Base-by-base conservation (phyloP, 1,284 basidiomycete genomes). In the Takashimella koratensis region DNA sequence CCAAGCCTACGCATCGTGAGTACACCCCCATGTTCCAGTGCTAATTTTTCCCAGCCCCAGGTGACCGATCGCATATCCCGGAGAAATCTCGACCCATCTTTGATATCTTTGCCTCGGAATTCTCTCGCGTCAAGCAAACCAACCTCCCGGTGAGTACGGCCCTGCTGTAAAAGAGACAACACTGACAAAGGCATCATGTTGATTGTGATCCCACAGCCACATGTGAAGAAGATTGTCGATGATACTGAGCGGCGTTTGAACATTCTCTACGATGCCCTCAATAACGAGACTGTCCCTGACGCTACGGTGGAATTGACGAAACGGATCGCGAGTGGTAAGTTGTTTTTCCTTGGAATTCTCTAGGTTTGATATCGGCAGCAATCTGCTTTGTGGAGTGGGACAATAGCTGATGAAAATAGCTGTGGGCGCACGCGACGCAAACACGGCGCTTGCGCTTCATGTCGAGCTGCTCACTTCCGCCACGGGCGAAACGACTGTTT, bases 31-130 rank as follows among this genome's bases (percentile, higher is more conserved):
- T 22, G 39, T 47, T 49, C 6, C 26, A 22, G 19, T 44, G 22
- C 26, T 51, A 50, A 30, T 52, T 53, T 46, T 48, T 16, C 61
- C 54, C 54, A 94, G 90, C 93, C 26, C 81, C 86, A 42, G 94
- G 94, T 53, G 94, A 98, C 73, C 83, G 93, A 30, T 85, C 83
- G 25, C 95, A 97, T 75, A 95, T 98, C 54, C 86, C 93, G 3
- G 84, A 86, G 8, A 76, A 80, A 39, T 81, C 83, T 41, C 77
- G 79, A 60, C 84, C 86, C 1, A 84, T 90, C 49, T 90, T 82
- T 64, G 79, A 83, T 45, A 79, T 85, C n/a, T 77, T 92, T 40
- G 80, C 79, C 11, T 79, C 79, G 43, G 84, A 86, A 56, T 68
- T 90, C 60, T 77, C 79, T 43, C 79, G 80, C 30, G 73, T 90